Conservation (phyloP, 2,329 filamentous ascomycete species). For the Sarocladium kiliense region DNA sequence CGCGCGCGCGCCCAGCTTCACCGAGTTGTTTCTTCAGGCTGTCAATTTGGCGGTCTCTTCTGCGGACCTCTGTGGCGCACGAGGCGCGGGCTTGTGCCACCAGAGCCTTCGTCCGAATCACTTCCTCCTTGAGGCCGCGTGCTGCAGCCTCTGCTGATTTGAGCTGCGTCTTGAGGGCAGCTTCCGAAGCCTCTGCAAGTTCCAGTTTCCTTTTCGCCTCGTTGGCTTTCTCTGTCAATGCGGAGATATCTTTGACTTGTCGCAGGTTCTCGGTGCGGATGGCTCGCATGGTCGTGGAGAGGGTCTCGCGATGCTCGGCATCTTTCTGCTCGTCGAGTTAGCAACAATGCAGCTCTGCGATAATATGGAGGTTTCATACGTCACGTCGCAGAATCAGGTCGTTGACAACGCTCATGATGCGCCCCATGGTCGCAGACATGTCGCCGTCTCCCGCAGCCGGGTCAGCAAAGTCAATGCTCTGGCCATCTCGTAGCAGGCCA, state of each 20-base stretch:
- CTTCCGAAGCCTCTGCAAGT: conserved; percentile 63
- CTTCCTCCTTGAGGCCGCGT: conserved; percentile 77
- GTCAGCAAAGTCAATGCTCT: conserved; percentile 76
- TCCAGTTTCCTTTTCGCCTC: conserved; percentile 53
- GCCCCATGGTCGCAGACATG: conserved; percentile 63
- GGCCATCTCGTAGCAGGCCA: conserved; percentile 61
- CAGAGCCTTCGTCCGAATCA: conserved; percentile 70
- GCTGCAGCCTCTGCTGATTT: conserved; percentile 69
- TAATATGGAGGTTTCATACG: conserved; percentile 43
- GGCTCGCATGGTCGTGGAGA: conserved; percentile 71
- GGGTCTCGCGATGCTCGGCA: conserved; percentile 78
- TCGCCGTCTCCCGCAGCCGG: conserved; percentile 57
- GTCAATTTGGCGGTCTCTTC: conserved; percentile 84
- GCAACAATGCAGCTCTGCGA: conserved; percentile 11
- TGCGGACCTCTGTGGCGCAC: conserved; percentile 86
- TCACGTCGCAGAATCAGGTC: conserved; percentile 88
- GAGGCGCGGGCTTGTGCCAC: conserved; percentile 79
- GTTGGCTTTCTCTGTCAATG: conserved; percentile 47
- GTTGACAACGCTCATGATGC: conserved; percentile 89
- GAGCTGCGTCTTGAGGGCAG: conserved; percentile 63
- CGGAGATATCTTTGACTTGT: conserved; percentile 62
- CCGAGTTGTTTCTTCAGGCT: conserved; percentile 81
- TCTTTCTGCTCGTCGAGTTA: conserved; percentile 58
- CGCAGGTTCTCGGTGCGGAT: conserved; percentile 71
- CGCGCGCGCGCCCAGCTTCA: conserved; percentile 60